A percentile compares a stretch with the other conserved stretches of the same genome.
phyloP scores from a whole-genome alignment of 441 rosid species.

The Arabidopsis lyrata region DNA sequence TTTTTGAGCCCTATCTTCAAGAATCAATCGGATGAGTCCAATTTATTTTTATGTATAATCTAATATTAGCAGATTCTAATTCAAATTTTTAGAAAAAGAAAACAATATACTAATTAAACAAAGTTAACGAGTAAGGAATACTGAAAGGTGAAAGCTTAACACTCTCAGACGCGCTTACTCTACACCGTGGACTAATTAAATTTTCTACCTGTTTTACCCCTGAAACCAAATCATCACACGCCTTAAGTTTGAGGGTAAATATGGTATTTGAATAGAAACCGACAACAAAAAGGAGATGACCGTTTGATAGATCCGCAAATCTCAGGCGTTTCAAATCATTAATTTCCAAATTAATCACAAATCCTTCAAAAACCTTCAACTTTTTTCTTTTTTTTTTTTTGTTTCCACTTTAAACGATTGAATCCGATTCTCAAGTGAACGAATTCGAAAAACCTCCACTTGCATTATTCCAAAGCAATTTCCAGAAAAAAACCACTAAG shows the following conservation, averaged over 20 bases:
- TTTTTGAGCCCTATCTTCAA: too few relatives aligned
- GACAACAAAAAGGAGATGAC: constrained; percentile 61
- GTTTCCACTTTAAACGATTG: constrained; percentile 9
- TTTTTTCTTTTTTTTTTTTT: not conserved
- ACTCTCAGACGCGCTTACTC: constrained; percentile 22
- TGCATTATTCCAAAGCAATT: constrained; percentile 12
- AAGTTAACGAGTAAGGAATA: too few relatives aligned
- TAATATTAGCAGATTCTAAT: too few relatives aligned
- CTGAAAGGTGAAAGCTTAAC: not conserved
- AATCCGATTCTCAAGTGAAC: constrained; percentile 41
- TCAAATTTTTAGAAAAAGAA: too few relatives aligned
- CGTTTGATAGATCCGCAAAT: constrained; percentile 58
- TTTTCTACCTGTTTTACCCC: constrained; percentile 7
- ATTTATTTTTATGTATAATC: too few relatives aligned
- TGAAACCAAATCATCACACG: not conserved
- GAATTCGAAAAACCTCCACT: constrained; percentile 26
- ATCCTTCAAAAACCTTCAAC: not conserved
- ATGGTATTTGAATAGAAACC: constrained; percentile 34
- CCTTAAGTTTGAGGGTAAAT: not conserved
- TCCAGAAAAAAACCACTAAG: constrained; percentile 20
- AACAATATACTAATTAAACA: too few relatives aligned
- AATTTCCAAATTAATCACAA: constrained; percentile 25
- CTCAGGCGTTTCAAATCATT: constrained; percentile 54
- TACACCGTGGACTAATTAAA: not conserved
- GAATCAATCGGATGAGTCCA: too few relatives aligned